These are phyloP conservation scores for Pseudonitzschia multiseries DNA, from an alignment of 108 stramenopile species.

Conservation along the genomic window DNA sequence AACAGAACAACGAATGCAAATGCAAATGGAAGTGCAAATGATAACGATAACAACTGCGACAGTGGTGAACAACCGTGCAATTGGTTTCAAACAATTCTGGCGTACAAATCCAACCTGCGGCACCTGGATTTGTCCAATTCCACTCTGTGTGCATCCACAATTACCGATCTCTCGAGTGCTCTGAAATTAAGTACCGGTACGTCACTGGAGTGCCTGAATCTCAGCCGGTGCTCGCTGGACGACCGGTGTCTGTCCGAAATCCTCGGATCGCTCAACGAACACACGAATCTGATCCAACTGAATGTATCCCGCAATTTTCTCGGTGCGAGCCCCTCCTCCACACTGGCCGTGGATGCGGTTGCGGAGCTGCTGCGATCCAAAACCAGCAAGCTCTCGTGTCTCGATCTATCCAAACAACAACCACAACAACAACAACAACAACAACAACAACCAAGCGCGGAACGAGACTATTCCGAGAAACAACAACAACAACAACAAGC, in stretches of 20 bases:
- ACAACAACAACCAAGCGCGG: neutral
- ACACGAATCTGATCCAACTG: constrained; percentile 1
- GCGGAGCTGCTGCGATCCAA: neutral
- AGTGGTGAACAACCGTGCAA: neutral
- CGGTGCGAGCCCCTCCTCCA: neutral
- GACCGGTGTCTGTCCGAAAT: neutral
- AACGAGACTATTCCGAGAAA: neutral
- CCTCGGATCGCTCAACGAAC: neutral
- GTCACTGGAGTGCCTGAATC: neutral
- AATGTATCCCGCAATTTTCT: constrained; percentile 15
- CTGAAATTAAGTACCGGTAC: neutral
- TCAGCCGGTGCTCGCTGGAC: neutral
- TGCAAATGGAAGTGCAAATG: neutral
- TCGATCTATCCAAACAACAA: constrained; percentile 7
- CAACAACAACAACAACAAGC: too few relatives aligned
- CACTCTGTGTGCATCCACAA: neutral
- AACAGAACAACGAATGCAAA: too few relatives aligned
- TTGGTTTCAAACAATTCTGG: constrained; percentile 1
- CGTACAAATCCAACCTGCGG: neutral
- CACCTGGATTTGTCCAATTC: constrained; percentile 10
- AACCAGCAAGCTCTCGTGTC: neutral
- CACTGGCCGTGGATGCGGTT: constrained; percentile 11
- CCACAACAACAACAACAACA: neutral
- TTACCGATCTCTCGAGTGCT: neutral
- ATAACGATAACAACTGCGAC: neutral